Percentiles rank a stretch among this genome's conserved stretches.
Conservation (phyloP, 352 stramenopile genomes). For the Phytophthora cryptogea region DNA sequence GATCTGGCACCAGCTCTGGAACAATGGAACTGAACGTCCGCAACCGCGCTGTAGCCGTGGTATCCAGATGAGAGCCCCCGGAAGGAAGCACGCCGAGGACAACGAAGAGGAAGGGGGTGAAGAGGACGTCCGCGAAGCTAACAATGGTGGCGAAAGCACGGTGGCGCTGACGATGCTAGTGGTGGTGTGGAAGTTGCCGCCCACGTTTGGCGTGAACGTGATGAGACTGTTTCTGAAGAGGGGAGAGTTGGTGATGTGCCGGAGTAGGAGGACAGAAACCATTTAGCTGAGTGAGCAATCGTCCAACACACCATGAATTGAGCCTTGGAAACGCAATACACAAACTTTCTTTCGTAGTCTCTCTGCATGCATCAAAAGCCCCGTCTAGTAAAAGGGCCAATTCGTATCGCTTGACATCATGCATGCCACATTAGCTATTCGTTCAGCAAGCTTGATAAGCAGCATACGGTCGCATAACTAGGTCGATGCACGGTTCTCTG, state of each 20-base stretch:
- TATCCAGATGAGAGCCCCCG: conserved; percentile 1
- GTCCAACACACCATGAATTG: background rate
- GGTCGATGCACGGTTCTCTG: background rate
- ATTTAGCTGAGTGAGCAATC: background rate
- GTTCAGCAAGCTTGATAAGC: conserved; percentile 1
- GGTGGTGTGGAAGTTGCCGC: background rate
- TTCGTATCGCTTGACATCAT: background rate
- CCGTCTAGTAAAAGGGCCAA: background rate
- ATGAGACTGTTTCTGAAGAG: background rate
- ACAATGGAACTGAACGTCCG: background rate
- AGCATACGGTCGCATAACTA: conserved; percentile 5
- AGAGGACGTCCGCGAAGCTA: background rate
- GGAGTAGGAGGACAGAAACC: background rate
- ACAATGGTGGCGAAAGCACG: background rate
- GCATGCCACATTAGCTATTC: background rate
- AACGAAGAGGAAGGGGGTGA: background rate
- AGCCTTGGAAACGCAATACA: background rate
- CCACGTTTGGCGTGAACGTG: no score
- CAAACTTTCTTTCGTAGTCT: background rate
- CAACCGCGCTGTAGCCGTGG: conserved; percentile 1
- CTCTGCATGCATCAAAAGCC: background rate
- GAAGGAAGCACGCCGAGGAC: background rate
- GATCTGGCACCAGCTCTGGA: conserved; percentile 10
- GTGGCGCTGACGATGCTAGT: background rate
- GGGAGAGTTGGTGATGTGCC: background rate